Conservation (phyloP, 2,329 filamentous ascomycete species). For the Stagonosporopsis chrysanthemi region DNA sequence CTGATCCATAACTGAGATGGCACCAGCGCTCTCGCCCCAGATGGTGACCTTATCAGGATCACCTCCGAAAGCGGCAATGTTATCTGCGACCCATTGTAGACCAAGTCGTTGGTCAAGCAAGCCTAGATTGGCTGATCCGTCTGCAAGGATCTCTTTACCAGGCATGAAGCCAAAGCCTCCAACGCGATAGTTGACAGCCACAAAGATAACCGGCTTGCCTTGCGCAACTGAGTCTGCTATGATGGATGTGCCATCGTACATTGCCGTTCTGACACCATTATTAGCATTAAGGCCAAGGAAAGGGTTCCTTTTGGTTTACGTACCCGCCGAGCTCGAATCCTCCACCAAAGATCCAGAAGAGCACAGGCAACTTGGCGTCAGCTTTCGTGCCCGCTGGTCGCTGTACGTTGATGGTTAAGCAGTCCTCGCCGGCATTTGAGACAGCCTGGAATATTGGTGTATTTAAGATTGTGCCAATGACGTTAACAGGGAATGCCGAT, state of each 20-base stretch:
- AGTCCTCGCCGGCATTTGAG: slow-evolving; percentile 52
- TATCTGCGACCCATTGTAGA: slow-evolving; percentile 78
- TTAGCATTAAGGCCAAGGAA: slow-evolving; percentile 20
- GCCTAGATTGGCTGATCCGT: slow-evolving; percentile 74
- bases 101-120: slow-evolving; percentile 76
- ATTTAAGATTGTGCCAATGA: slow-evolving; percentile 50
- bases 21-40: slow-evolving; percentile 69
- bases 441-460: slow-evolving; percentile 50
- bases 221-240: slow-evolving; percentile 53
- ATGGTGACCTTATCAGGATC: slow-evolving; percentile 81
- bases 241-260: slow-evolving; percentile 53
- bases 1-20: slow-evolving; percentile 77
- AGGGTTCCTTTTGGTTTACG: slow-evolving; percentile 9
- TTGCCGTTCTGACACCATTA: slow-evolving; percentile 28
- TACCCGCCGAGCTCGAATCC: slow-evolving; percentile 50
- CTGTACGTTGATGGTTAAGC: slow-evolving; percentile 54
- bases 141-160: slow-evolving; percentile 70
- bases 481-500: slow-evolving; percentile 43
- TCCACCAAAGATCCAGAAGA: slow-evolving; percentile 60
- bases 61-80: slow-evolving; percentile 79
- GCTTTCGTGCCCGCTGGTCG: slow-evolving; percentile 49
- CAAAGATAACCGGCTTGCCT: slow-evolving; percentile 74
- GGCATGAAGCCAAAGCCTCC: slow-evolving; percentile 78
- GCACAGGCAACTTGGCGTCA: slow-evolving; percentile 53
- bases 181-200: slow-evolving; percentile 79